Evolutionary conservation across 202 grass and related monocot genomes (phyloP).

Genomic region (Carex arenaria): DNA sequence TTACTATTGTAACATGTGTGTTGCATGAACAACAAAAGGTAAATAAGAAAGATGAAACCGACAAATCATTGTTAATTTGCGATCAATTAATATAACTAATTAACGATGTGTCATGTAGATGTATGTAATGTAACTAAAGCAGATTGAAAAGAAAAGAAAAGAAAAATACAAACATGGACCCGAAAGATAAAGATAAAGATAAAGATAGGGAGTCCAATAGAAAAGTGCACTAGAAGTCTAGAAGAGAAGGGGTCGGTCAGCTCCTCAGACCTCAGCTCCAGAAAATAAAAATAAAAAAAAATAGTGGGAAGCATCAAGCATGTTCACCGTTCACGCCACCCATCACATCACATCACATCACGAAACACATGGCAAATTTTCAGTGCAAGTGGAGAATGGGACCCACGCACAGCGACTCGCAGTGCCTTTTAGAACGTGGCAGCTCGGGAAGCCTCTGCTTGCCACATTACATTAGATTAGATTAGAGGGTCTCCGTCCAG

Average conservation of each 20-base stretch:
- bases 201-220: not conserved
- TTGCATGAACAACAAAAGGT: not conserved
- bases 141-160: not conserved
- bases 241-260: no score
- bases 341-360: constrained; percentile 11
- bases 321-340: constrained; percentile 17
- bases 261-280: no score
- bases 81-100: not conserved
- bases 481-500: no score
- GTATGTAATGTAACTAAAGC: not conserved
- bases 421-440: constrained; percentile 13
- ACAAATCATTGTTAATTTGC: not conserved
- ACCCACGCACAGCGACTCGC: not conserved
- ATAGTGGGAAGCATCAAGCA: constrained; percentile 15
- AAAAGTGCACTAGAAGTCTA: not conserved
- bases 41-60: not conserved
- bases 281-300: no score
- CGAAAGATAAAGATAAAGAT: not conserved
- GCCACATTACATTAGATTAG: no score
- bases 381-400: not conserved
- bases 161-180: not conserved
- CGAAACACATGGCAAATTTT: not conserved
- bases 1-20: not conserved
- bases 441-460: not conserved
- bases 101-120: no score